Evolutionary conservation across 257 asterid genomes (phyloP).

Genomic region (Scutellaria barbata): DNA sequence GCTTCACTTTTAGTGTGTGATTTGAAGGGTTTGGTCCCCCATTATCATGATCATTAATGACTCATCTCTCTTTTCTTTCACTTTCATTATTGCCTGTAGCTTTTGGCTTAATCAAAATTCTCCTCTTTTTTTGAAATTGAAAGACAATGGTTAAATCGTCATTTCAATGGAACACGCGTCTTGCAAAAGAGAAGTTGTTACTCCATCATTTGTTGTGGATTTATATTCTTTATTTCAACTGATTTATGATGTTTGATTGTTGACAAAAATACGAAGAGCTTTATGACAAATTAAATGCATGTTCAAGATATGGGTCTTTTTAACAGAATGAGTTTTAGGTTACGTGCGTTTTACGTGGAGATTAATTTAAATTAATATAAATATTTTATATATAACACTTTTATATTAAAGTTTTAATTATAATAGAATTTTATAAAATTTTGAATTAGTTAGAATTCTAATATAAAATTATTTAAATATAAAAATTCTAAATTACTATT

Average conservation of each 20-base stretch:
- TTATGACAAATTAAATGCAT: neutral
- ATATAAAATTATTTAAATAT: no score
- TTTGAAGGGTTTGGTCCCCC: conserved; percentile 32
- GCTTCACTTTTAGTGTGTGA: neutral
- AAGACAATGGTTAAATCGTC: conserved; percentile 33
- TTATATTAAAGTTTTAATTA: no score
- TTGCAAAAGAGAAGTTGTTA: neutral
- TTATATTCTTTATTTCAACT: conserved; percentile 28
- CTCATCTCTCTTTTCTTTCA: conserved; percentile 24
- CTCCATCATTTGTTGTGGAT: neutral
- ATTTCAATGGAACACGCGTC: conserved; percentile 36
- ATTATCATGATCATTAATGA: conserved; percentile 1
- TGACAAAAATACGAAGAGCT: neutral
- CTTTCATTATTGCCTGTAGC: conserved; percentile 26
- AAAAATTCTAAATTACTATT: no score
- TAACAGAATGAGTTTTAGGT: no score
- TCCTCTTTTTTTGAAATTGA: neutral
- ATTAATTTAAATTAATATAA: no score
- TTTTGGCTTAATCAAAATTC: conserved; percentile 3
- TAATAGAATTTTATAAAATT: no score
- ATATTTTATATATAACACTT: no score
- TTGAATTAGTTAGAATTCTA: no score
- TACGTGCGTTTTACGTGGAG: no score
- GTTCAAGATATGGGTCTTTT: no score
- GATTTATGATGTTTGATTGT: conserved; percentile 19